Evolutionary conservation across 768 basidiomycete species (phyloP).

Genomic region (Xerocomellus dryophilus): DNA sequence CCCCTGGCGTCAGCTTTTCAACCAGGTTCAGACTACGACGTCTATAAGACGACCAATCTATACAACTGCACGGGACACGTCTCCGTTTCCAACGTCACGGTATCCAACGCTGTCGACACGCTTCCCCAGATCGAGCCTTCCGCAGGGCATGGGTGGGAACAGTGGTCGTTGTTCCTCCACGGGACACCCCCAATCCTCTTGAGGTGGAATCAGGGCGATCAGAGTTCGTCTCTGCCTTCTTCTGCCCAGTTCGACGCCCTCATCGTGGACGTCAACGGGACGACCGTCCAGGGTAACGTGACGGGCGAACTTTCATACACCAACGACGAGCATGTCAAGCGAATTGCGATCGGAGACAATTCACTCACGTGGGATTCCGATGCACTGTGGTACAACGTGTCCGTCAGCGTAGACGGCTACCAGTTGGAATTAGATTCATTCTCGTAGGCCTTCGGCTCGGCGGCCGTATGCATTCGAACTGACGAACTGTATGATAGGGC

Average conservation of each 20-base stretch:
- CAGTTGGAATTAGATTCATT: constrained; percentile 6
- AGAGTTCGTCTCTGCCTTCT: background rate
- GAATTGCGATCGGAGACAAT: constrained; percentile 6
- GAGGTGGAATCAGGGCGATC: constrained; percentile 14
- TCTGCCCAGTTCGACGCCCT: constrained; percentile 13
- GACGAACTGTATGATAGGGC: background rate
- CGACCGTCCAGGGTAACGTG: background rate
- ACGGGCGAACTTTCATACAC: background rate
- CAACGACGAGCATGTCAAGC: background rate
- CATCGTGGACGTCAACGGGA: constrained; percentile 3
- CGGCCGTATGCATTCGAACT: background rate
- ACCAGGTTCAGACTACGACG: constrained; percentile 13
- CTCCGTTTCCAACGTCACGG: constrained; percentile 12
- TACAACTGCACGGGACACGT: constrained; percentile 17
- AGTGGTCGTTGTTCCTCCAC: constrained; percentile 13
- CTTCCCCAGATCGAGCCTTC: constrained; percentile 12
- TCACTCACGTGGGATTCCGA: constrained; percentile 10
- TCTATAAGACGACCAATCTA: constrained; percentile 11
- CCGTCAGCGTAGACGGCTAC: constrained; percentile 7
- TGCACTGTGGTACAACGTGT: constrained; percentile 14
- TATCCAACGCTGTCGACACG: constrained; percentile 10
- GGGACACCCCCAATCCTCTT: constrained; percentile 13
- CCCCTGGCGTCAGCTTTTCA: constrained; percentile 1
- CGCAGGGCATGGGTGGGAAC: constrained; percentile 10
- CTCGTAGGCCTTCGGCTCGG: constrained; percentile 2